Percentiles rank a stretch among this genome's conserved stretches.
Conservation (phyloP, 1,139 yeast genomes). For the Suhomyces yuchorum region DNA sequence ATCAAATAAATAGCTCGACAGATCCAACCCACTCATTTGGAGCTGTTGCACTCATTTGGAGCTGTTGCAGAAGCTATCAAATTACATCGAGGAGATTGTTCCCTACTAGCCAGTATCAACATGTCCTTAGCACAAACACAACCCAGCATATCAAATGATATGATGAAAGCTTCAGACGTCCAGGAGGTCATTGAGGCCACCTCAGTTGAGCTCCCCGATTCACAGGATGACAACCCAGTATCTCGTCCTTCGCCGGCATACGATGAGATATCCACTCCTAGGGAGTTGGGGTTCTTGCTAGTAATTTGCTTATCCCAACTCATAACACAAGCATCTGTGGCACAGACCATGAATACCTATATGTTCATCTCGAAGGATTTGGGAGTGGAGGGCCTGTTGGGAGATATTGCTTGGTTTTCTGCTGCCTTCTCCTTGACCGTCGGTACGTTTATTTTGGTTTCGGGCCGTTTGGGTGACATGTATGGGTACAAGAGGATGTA, state of each 20-base stretch:
- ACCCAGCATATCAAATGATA: not conserved
- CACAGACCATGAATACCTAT: constrained; percentile 47
- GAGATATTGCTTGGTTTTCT: constrained; percentile 59
- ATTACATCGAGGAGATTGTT: no score
- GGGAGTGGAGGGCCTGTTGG: constrained; percentile 34
- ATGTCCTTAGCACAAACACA: not conserved
- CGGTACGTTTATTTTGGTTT: constrained; percentile 61
- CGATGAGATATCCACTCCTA: constrained; percentile 20
- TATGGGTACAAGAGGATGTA: constrained; percentile 57
- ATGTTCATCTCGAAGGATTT: constrained; percentile 41
- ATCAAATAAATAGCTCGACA: no score
- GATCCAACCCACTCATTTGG: no score
- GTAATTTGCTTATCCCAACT: constrained; percentile 47
- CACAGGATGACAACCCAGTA: not conserved
- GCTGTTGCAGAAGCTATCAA: no score
- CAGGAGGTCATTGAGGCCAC: not conserved
- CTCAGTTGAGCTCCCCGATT: not conserved
- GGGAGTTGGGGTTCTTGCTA: constrained; percentile 26
- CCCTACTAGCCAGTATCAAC: not conserved
- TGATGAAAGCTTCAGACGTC: not conserved
- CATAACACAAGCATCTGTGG: constrained; percentile 51
- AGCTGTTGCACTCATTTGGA: no score
- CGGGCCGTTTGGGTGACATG: constrained; percentile 68
- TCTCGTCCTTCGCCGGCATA: constrained; percentile 2
- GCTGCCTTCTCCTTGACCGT: constrained; percentile 61